Base-by-base conservation (phyloP, 2,329 filamentous ascomycete species). In the Aphanocladium album region DNA sequence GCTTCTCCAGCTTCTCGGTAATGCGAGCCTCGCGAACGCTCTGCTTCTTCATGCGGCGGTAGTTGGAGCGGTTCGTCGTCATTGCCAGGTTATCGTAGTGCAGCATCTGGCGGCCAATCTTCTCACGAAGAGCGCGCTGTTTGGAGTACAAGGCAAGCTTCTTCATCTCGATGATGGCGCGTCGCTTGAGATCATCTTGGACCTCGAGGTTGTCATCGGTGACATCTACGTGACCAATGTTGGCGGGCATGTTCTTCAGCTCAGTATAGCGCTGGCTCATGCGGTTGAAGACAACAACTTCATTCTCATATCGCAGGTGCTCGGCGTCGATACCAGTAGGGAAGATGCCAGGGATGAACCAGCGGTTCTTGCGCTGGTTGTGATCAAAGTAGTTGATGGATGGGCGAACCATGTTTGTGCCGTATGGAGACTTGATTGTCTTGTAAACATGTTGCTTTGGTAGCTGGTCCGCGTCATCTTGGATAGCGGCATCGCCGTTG, bases 1-100 rank as follows among this genome's bases (percentile, higher is more conserved):
- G 93, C 79, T 98, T 98, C 84, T 99, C 95, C 2, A 99, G 86
- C 76, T 97, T 99, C 83, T 99, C 95, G 0, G 95, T 99, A 66
- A 99, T 96, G 61, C 93, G 89, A 60, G 95, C 95, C 77, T 99
- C 95, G 39, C 93, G 89, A 54, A 98, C 83, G 54, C 89, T 96
- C 75, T 97, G 93, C 79, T 97, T 98, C 88, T 99, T 99, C 80
- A 95, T 89, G 55, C 95, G 88, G 39, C 95, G 89, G 74, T 97
- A 97, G 69, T 88, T 85, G 57, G 90, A 88, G 55, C 95, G 88
- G 72, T 99, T 99, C 1, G 93, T 93, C 1, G 93, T 97, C 90
- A 97, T 97, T 49, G 93, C 93, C 30, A 98, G 84, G 68, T 96
- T 98, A 71, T 98, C 93, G 62, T 93, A 96, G 70, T 96, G 89